A percentile compares a stretch with the other conserved stretches of the same genome.
phyloP scores from a whole-genome alignment of 352 stramenopile genomes.

The Globisporangium emineosum region DNA sequence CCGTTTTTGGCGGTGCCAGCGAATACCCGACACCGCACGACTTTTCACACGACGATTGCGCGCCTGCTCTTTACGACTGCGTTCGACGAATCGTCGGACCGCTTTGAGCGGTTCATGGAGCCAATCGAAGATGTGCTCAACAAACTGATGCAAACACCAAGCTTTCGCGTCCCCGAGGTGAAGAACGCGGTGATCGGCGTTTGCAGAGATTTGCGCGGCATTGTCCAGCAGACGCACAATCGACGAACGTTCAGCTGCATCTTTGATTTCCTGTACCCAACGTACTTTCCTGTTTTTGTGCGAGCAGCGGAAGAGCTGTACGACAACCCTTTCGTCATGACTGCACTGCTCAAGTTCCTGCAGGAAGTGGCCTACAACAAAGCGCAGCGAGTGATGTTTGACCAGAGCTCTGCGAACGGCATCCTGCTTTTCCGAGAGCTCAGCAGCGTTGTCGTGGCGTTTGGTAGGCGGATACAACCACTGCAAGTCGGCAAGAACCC shows the following conservation, averaged over 20 bases:
- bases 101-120: constrained; percentile 97
- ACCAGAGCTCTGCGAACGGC: constrained; percentile 96
- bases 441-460: constrained; percentile 95
- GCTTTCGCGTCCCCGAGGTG: constrained; percentile 69
- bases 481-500: constrained; percentile 83
- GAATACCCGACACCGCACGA: constrained; percentile 95
- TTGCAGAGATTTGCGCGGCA: constrained; percentile 94
- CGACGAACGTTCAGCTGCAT: constrained; percentile 95
- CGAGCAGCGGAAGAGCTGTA: constrained; percentile 94
- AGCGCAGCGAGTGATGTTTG: constrained; percentile 97
- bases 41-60: constrained; percentile 97
- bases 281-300: constrained; percentile 94
- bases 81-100: constrained; percentile 91
- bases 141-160: constrained; percentile 77
- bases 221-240: constrained; percentile 96
- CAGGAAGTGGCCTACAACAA: constrained; percentile 95
- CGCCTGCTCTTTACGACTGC: constrained; percentile 94
- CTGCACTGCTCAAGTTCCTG: constrained; percentile 96
- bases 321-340: constrained; percentile 92
- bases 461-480: constrained; percentile 87
- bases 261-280: constrained; percentile 98
- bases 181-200: constrained; percentile 93
- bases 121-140: constrained; percentile 85
- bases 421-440: constrained; percentile 97
- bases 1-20: constrained; percentile 93